A percentile compares a stretch with the other conserved stretches of the same genome.
Conservation (phyloP, 2,329 filamentous ascomycete species). For the Hirsutella thompsonii region DNA sequence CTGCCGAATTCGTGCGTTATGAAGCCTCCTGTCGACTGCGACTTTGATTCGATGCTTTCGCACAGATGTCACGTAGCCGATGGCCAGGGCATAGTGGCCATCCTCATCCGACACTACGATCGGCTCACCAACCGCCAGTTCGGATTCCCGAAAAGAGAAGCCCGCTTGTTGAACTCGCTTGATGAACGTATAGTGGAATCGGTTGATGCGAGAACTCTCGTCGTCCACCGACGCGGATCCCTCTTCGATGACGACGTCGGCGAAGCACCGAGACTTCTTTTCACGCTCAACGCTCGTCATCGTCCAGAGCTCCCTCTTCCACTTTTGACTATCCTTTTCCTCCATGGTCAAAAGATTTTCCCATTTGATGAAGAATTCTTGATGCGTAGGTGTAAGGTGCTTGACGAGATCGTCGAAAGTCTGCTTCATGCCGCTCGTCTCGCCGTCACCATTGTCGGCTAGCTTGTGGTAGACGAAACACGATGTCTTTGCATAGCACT, state of each 20-base stretch:
- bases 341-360: conserved; percentile 87
- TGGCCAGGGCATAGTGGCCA: conserved; percentile 87
- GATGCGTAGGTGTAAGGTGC: conserved; percentile 62
- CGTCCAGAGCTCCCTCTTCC: conserved; percentile 86
- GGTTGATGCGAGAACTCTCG: conserved; percentile 72
- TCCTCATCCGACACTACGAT: conserved; percentile 94
- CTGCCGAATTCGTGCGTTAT: conserved; percentile 68
- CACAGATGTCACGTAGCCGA: conserved; percentile 77
- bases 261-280: conserved; percentile 78
- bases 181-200: conserved; percentile 74
- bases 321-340: conserved; percentile 79
- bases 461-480: conserved; percentile 94
- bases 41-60: conserved; percentile 68
- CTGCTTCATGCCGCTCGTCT: conserved; percentile 66
- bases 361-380: conserved; percentile 88
- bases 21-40: conserved; percentile 78
- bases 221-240: conserved; percentile 59
- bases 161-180: conserved; percentile 48
- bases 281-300: conserved; percentile 86
- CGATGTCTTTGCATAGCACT: conserved; percentile 79
- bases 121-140: conserved; percentile 76
- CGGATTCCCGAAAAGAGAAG: conserved; percentile 85
- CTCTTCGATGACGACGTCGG: conserved; percentile 72
- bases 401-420: conserved; percentile 72
- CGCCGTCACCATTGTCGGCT: conserved; percentile 68